These are phyloP conservation scores for Ramaria sp. DNA, from an alignment of 768 basidiomycete genomes.

Conservation along the genomic window DNA sequence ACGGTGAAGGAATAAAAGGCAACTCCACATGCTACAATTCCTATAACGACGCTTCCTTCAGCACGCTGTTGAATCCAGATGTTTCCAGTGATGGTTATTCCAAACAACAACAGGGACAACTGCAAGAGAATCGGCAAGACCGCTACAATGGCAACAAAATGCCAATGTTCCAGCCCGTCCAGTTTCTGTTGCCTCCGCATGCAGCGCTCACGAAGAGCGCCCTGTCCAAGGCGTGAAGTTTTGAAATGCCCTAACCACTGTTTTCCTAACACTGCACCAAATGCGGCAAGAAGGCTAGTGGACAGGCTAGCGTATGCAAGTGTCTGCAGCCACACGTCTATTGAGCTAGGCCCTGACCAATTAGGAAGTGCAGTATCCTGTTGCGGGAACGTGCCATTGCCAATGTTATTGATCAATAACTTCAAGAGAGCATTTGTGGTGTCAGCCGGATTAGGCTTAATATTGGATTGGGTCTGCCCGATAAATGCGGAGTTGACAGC, in stretches of 20 bases:
- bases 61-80: constrained; percentile 12
- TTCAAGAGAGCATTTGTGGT: constrained; percentile 12
- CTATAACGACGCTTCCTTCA: constrained; percentile 11
- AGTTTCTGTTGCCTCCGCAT: constrained; percentile 12
- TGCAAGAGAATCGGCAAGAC: constrained; percentile 14
- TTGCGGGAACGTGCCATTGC: constrained; percentile 10
- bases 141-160: constrained; percentile 12
- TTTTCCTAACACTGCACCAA: constrained; percentile 16
- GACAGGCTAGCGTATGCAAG: constrained; percentile 16
- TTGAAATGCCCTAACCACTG: constrained; percentile 11
- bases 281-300: constrained; percentile 16
- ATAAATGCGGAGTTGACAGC: constrained; percentile 14
- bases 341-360: constrained; percentile 14
- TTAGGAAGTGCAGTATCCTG: constrained; percentile 6
- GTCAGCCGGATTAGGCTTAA: constrained; percentile 9
- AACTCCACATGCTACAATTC: not conserved
- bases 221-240: constrained; percentile 1
- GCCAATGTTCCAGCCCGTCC: constrained; percentile 15
- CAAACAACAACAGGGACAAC: constrained; percentile 16
- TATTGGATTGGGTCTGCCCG: constrained; percentile 6
- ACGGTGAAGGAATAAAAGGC: constrained; percentile 12
- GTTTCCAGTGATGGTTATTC: constrained; percentile 11
- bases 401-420: constrained; percentile 9
- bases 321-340: constrained; percentile 12
- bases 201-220: constrained; percentile 11